phyloP scores from a whole-genome alignment of 208 protist species.

The Naegleria fowleri region DNA sequence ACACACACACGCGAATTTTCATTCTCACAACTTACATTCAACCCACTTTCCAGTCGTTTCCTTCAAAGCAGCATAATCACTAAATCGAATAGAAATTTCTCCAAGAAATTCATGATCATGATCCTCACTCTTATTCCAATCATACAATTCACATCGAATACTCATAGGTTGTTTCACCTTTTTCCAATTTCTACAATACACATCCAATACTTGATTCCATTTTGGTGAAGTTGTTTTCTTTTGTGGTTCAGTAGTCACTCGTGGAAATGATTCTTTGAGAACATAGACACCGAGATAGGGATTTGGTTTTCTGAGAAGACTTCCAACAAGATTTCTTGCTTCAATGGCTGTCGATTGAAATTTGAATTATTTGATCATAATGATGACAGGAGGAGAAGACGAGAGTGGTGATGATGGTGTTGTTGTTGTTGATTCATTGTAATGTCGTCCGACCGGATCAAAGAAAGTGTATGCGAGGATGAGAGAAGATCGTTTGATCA shows the following conservation, averaged over 20 bases:
- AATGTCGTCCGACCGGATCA: no score
- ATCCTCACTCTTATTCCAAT: background rate
- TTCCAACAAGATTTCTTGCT: background rate
- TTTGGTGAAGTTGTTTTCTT: background rate
- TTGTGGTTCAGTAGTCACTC: background rate
- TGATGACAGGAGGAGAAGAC: no score
- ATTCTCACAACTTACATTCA: background rate
- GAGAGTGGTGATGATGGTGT: no score
- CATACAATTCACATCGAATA: slow-evolving; percentile 1
- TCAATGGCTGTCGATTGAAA: background rate
- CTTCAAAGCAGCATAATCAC: background rate
- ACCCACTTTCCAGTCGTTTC: slow-evolving; percentile 15
- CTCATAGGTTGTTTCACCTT: background rate
- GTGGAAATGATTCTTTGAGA: background rate
- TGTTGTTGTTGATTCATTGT: no score
- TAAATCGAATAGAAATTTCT: slow-evolving; percentile 2
- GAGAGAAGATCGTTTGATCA: no score
- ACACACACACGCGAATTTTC: background rate
- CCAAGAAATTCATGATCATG: slow-evolving; percentile 24
- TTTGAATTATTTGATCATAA: background rate
- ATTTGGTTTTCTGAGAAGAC: background rate
- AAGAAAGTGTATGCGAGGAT: no score
- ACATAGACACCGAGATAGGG: slow-evolving; percentile 10
- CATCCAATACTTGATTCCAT: background rate
- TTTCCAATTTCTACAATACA: slow-evolving; percentile 21